Evolutionary conservation across 2,329 filamentous ascomycete genomes (phyloP), one percentile per base, ranked within the genome.

Genomic region (Botrytis medusae): DNA sequence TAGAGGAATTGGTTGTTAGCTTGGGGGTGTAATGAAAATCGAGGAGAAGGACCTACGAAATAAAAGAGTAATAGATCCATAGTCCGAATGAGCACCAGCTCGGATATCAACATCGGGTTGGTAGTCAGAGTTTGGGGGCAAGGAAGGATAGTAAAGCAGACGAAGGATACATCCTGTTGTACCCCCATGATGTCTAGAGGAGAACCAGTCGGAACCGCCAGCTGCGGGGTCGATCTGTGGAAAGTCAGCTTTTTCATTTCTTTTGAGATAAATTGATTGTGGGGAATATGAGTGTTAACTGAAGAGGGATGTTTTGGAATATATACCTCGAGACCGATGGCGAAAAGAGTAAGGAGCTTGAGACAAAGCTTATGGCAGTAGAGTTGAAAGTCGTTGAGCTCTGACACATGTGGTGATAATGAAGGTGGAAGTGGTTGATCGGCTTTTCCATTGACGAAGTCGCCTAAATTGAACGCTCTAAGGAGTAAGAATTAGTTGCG

Each of bases 391-490:
- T 84, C 82, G 71, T 85, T 84, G 74, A 97, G 86, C 29, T 90
- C 85, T 10, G 84, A 78, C 79, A 92, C 87, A 74, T 92, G 85
- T 1, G 85, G 77, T 25, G 83, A 80, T 2, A 98, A 85, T 12
- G 88, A 85, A 1, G 84, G 79, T 0, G 95, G 94, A 1, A 98
- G 85, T 14, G 92, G 91, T 81, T 98, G 95, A 75, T 92, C 90
- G 22, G 92, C 87, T 82, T 90, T 90, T 77, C 89, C 87, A 75
- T 79, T 64, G 73, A 85, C 80, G 80, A 96, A 97, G 77, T 93
- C 89, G 76, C 92, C 93, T 80, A 98, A 92, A 84, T 98, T 99
- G 86, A 98, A 95, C 54, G 92, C 94, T 84, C 94, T 96, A 77
- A 68, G 54, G 25, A 32, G 1, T 18, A 70, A 20, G n/a, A 14